A percentile compares a stretch with the other conserved stretches of the same genome.
Evolutionary conservation across 2,329 filamentous ascomycete genomes (phyloP).

Genomic region (Microcyclospora tardicrescens): DNA sequence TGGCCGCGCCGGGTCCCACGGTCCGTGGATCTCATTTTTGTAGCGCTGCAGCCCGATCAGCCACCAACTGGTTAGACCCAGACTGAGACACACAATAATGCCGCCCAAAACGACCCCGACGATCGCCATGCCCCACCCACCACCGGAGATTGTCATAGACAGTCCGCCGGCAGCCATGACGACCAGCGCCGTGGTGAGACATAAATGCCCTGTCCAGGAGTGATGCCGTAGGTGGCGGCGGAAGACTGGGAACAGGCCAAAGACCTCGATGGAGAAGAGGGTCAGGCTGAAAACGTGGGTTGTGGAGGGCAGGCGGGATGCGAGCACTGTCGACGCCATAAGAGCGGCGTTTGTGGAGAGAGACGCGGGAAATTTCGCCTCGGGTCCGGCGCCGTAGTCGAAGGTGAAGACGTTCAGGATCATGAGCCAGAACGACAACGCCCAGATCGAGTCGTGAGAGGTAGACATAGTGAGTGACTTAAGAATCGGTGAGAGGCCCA

Average conservation of each 20-base stretch:
- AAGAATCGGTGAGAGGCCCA: constrained; percentile 86
- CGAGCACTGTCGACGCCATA: constrained; percentile 91
- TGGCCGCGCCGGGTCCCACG: constrained; percentile 91
- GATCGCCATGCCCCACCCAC: constrained; percentile 45
- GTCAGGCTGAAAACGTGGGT: constrained; percentile 92
- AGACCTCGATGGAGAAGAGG: constrained; percentile 93
- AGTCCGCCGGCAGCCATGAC: constrained; percentile 69
- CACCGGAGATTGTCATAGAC: constrained; percentile 44
- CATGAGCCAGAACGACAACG: constrained; percentile 84
- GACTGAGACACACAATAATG: constrained; percentile 60
- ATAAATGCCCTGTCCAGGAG: constrained; percentile 68
- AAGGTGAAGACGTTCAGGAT: constrained; percentile 97
- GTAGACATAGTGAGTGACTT: constrained; percentile 93
- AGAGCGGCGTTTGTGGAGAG: constrained; percentile 90
- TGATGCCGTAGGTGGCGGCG: constrained; percentile 73
- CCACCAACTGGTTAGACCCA: constrained; percentile 97
- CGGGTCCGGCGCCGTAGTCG: constrained; percentile 68
- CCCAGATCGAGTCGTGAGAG: constrained; percentile 91
- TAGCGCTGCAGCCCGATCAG: constrained; percentile 93
- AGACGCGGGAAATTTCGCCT: constrained; percentile 53
- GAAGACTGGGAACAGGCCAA: constrained; percentile 95
- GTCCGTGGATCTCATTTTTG: constrained; percentile 96
- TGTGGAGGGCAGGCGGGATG: constrained; percentile 75
- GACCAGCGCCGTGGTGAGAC: constrained; percentile 63
- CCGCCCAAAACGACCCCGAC: constrained; percentile 65